Evolutionary conservation across 176 grass and related monocot genomes (phyloP), one percentile per base, ranked within the genome.

Genomic region (bread wheat (Triticum aestivum)): DNA sequence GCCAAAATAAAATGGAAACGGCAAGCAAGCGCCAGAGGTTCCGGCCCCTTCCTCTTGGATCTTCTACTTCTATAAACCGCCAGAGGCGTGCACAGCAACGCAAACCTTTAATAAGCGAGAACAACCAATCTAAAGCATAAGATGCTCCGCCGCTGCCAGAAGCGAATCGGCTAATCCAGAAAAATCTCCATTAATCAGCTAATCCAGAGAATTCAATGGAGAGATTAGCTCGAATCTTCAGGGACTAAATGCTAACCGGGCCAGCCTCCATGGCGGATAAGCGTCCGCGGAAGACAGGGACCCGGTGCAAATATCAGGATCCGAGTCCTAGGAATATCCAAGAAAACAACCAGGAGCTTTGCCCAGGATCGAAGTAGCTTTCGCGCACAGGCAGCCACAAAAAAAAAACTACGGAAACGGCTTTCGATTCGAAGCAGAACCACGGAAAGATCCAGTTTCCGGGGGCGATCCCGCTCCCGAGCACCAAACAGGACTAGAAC

Each of bases 291-390:
- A 11, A 39, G 89, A 75, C 2, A 85, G 67, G 27, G 75, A 69
- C 81, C 24, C 24, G 21, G 9, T 24, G 49, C 63, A 71, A 45
- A 30, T 32, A 78, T 51, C 7, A 10, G 14, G 64, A 65, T 54
- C 15, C 51, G 15, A 67, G 52, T 54, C 15, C 51, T 5, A 67
- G 52, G 62, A 76, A 87, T 69, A 75, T 77, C 13, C 49, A 52
- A 81, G 63, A 91, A 56, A 77, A 85, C 27, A 85, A 71, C 82
- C 35, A 13, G 49, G 54, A 70, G 69, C 75, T 56, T 33, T 34
- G 65, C 49, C 29, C 11, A 38, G 39, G 52, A 66, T 11, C 54
- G 54, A 21, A 24, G 77, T 91, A 82, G 86, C 82, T 91, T 71
- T 81, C 86, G 64, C 63, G 30, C 77, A 18, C 41, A 82, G 6